These are phyloP conservation scores for Brassica rapa DNA, from an alignment of 345 rosid species.

Conservation along the genomic window DNA sequence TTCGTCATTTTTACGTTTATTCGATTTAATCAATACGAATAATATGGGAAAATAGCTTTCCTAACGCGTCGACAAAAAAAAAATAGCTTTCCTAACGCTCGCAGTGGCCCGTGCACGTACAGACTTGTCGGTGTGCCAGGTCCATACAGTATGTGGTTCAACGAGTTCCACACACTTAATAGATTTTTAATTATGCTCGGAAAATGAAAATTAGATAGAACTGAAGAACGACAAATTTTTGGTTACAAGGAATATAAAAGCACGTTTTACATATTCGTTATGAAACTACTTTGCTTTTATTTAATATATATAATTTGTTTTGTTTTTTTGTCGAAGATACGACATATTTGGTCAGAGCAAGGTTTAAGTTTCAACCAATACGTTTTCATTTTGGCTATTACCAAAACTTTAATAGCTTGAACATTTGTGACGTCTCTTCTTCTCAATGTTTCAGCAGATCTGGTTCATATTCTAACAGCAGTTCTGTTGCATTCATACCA, in stretches of 20 bases:
- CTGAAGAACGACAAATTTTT: background rate
- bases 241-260: background rate
- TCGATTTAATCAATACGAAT: background rate
- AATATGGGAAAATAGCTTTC: background rate
- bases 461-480: background rate
- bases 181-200: background rate
- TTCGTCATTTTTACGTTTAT: background rate
- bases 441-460: background rate
- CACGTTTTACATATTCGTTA: background rate
- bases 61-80: background rate
- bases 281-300: background rate
- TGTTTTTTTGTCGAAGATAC: background rate
- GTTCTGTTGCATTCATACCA: background rate
- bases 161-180: background rate
- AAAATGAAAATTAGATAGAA: background rate
- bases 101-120: background rate
- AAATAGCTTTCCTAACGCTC: background rate
- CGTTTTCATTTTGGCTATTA: background rate
- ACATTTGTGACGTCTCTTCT: background rate
- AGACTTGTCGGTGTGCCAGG: background rate
- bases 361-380: background rate
- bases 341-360: background rate
- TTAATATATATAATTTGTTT: background rate
- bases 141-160: background rate
- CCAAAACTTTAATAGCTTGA: background rate